Evolutionary conservation across 768 basidiomycete genomes (phyloP).

Genomic region (Mycena latifolia): DNA sequence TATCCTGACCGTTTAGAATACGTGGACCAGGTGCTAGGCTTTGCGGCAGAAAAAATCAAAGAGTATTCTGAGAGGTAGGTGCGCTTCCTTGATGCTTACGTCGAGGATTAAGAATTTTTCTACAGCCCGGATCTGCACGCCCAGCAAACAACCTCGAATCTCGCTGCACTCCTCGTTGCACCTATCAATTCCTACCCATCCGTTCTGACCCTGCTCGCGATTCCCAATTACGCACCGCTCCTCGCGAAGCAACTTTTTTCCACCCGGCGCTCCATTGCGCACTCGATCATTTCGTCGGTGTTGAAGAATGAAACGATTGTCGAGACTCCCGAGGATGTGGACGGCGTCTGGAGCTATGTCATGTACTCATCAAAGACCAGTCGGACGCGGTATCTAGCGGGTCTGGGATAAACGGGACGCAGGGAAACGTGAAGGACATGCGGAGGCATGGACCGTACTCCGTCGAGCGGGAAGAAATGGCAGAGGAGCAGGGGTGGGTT

Average conservation of each 20-base stretch:
- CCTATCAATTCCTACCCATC: slow-evolving; percentile 98
- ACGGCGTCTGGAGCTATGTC: slow-evolving; percentile 94
- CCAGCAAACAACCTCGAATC: slow-evolving; percentile 88
- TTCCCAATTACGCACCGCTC: slow-evolving; percentile 89
- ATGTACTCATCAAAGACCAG: slow-evolving; percentile 92
- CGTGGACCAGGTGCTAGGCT: slow-evolving; percentile 94
- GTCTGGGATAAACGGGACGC: slow-evolving; percentile 47
- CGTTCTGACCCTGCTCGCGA: slow-evolving; percentile 95
- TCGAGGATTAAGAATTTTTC: slow-evolving; percentile 22
- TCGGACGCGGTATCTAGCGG: slow-evolving; percentile 60
- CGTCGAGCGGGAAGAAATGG: slow-evolving; percentile 89
- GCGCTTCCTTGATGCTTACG: not conserved
- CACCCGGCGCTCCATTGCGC: slow-evolving; percentile 92
- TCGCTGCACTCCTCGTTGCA: slow-evolving; percentile 91
- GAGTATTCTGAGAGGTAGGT: slow-evolving; percentile 85
- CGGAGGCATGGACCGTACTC: slow-evolving; percentile 71
- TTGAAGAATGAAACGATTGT: slow-evolving; percentile 97
- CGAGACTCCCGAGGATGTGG: slow-evolving; percentile 93
- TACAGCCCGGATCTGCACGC: slow-evolving; percentile 88
- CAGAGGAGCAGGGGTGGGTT: slow-evolving; percentile 99
- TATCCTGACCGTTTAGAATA: slow-evolving; percentile 98
- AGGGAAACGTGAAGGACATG: slow-evolving; percentile 54
- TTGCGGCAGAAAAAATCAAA: slow-evolving; percentile 87
- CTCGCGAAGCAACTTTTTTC: slow-evolving; percentile 89
- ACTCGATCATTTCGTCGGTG: slow-evolving; percentile 93